Base-by-base conservation (phyloP, 2,329 filamentous ascomycete genomes). In the Verticillium klebahnii region DNA sequence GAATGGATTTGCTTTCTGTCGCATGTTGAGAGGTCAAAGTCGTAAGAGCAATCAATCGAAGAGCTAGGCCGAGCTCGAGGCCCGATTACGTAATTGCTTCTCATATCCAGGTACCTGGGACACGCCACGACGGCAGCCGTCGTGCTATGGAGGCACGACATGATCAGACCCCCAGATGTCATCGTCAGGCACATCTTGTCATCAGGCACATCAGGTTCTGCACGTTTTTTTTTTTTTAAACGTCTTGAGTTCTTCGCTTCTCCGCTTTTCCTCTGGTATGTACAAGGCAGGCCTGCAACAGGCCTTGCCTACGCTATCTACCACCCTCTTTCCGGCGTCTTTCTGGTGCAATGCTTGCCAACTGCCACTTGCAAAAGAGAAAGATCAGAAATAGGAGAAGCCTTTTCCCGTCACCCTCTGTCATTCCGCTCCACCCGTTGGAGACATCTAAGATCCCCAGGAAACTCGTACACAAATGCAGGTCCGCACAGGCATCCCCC, bases 401-500 rank as follows among this genome's bases (percentile, higher is more conserved):
- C 19, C 19, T 52, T 23, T 52, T 52, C 45, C 7, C 37, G 17
- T 15, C 11, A n/a, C n/a, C 45, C n/a, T 52, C 45, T 23, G 23
- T 52, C 45, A 4, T 52, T 11, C 19, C n/a, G 19, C 45, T 52
- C 45, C 45, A 52, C 45, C 19, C 25, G 45, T 52, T 19, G 45
- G 45, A 52, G 45, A 19, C 23, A 52, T 52, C 45, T 52, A 52
- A 52, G 45, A 52, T 52, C 54, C 54, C 31, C 54, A 56, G 31
- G 54, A 56, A 56, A 56, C 54, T 56, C 25, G 54, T 56, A 56
- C 54, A 56, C 14, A 56, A 56, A 56, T 34, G 45, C 45, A 52
- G 45, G 19, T 19, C 45, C 45, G n/a, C 45, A 52, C 45, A 52
- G 45, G 19, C 45, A n/a, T 62, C 65, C 62, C 31, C 11, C 54